Percentiles rank a stretch among this genome's conserved stretches.
Evolutionary conservation across 352 stramenopile genomes (phyloP).

Genomic region (Discostella stelligera): DNA sequence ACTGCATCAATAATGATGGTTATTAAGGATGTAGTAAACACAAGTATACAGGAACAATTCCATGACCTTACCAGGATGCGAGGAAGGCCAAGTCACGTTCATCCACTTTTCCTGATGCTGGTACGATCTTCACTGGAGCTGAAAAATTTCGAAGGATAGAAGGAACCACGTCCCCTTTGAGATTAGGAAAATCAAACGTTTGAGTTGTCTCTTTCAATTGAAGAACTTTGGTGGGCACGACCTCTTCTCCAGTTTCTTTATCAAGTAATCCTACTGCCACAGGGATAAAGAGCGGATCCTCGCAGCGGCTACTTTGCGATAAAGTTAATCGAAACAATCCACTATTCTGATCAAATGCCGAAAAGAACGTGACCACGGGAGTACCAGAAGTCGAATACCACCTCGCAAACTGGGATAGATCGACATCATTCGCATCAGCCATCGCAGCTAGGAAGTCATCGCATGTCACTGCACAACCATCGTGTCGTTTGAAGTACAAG

Average conservation of each 20-base stretch:
- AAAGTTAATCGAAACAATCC: slow-evolving; percentile 78
- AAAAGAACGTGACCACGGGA: slow-evolving; percentile 78
- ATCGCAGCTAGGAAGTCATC: slow-evolving; percentile 88
- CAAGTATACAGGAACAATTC: neutral
- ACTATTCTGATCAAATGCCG: slow-evolving; percentile 61
- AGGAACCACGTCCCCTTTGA: slow-evolving; percentile 69
- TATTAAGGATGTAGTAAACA: neutral
- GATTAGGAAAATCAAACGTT: slow-evolving; percentile 75
- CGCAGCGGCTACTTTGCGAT: slow-evolving; percentile 57
- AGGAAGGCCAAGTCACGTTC: slow-evolving; percentile 83
- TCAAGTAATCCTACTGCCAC: slow-evolving; percentile 83
- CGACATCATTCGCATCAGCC: slow-evolving; percentile 82
- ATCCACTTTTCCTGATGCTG: slow-evolving; percentile 50
- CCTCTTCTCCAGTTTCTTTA: slow-evolving; percentile 79
- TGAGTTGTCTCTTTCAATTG: slow-evolving; percentile 81
- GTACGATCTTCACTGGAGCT: slow-evolving; percentile 80
- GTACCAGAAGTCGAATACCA: slow-evolving; percentile 86
- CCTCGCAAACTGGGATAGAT: slow-evolving; percentile 70
- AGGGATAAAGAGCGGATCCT: slow-evolving; percentile 83
- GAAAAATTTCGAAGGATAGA: slow-evolving; percentile 85
- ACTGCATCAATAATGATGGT: slow-evolving; percentile 14
- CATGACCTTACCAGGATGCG: slow-evolving; percentile 52
- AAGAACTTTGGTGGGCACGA: slow-evolving; percentile 76
- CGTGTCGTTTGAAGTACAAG: slow-evolving; percentile 86
- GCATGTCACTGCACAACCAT: slow-evolving; percentile 85